A percentile compares a stretch with the other conserved stretches of the same genome.
Conservation (phyloP, 371 early-diverging fungal genomes). For the Actinomortierella ambigua region DNA sequence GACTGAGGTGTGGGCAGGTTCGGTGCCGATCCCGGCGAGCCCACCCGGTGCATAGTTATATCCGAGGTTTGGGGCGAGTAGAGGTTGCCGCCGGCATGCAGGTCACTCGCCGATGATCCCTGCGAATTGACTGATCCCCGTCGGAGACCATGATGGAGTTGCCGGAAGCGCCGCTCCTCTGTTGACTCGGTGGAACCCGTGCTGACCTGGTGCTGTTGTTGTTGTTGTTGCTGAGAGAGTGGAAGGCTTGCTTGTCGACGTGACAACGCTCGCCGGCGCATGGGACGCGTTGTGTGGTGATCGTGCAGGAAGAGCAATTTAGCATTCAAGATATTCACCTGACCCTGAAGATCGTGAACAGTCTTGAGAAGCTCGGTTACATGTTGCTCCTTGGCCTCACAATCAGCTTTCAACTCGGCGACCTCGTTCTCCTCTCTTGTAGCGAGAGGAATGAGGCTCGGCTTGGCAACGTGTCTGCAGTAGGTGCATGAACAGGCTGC, state of each 20-base stretch:
- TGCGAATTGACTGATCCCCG: no score
- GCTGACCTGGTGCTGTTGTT: slow-evolving; percentile 1
- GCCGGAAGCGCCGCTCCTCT: no score
- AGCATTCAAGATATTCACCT: slow-evolving; percentile 39
- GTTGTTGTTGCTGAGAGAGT: slow-evolving; percentile 4
- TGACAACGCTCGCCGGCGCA: slow-evolving; percentile 27
- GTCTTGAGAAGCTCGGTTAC: slow-evolving; percentile 26
- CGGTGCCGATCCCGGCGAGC: no score
- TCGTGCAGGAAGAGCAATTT: slow-evolving; percentile 38
- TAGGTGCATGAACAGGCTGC: slow-evolving; percentile 12
- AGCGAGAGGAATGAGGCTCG: slow-evolving; percentile 32
- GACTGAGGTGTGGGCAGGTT: no score
- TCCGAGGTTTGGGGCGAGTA: no score
- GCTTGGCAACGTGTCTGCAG: slow-evolving; percentile 11
- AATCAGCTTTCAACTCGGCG: slow-evolving; percentile 31
- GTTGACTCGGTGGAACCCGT: background rate
- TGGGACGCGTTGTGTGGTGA: slow-evolving; percentile 41
- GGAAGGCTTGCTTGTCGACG: background rate
- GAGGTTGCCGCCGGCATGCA: no score
- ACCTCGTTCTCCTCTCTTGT: slow-evolving; percentile 23
- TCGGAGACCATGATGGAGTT: no score
- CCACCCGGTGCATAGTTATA: no score
- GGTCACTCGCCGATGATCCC: no score
- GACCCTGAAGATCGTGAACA: slow-evolving; percentile 27
- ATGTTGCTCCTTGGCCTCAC: slow-evolving; percentile 34